These are phyloP conservation scores for Phaeosphaeria sp. DNA, from an alignment of 2,329 filamentous ascomycete species.

Conservation along the genomic window DNA sequence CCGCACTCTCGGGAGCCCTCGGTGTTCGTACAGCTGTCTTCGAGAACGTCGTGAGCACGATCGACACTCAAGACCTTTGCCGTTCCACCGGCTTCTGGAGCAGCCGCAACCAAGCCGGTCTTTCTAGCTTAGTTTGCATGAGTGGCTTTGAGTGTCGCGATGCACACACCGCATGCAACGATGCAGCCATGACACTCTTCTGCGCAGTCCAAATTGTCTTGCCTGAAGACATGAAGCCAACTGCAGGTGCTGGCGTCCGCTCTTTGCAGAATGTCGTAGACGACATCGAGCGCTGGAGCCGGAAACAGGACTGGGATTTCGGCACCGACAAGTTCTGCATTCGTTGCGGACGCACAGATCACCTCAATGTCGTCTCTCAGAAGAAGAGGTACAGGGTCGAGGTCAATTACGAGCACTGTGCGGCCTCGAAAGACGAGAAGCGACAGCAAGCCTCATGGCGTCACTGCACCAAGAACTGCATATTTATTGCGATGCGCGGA, in stretches of 20 bases:
- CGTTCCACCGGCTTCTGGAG: conserved; percentile 6
- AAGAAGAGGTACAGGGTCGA: neutral
- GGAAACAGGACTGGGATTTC: conserved; percentile 4
- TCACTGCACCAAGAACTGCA: conserved; percentile 7
- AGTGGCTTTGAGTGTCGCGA: conserved; percentile 12
- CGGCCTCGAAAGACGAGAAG: neutral
- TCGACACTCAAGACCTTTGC: conserved; percentile 21
- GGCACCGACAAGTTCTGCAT: conserved; percentile 11
- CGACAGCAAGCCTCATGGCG: neutral
- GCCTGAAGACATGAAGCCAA: neutral
- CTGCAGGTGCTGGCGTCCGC: neutral
- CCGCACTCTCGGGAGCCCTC: conserved; percentile 6
- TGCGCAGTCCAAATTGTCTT: conserved; percentile 18
- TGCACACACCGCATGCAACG: conserved; percentile 22
- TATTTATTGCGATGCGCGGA: conserved; percentile 4
- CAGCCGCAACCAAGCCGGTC: neutral
- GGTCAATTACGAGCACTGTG: conserved; percentile 3
- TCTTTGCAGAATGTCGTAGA: conserved; percentile 12
- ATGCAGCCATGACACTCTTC: conserved; percentile 20
- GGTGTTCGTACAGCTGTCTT: conserved; percentile 3
- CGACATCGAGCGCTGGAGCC: conserved; percentile 3
- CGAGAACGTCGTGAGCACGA: conserved; percentile 11
- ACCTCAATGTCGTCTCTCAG: neutral
- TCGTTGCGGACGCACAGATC: conserved; percentile 6
- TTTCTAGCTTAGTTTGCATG: conserved; percentile 5